Conservation (phyloP, 2,329 filamentous ascomycete species). For the Epichloe amarillans region DNA sequence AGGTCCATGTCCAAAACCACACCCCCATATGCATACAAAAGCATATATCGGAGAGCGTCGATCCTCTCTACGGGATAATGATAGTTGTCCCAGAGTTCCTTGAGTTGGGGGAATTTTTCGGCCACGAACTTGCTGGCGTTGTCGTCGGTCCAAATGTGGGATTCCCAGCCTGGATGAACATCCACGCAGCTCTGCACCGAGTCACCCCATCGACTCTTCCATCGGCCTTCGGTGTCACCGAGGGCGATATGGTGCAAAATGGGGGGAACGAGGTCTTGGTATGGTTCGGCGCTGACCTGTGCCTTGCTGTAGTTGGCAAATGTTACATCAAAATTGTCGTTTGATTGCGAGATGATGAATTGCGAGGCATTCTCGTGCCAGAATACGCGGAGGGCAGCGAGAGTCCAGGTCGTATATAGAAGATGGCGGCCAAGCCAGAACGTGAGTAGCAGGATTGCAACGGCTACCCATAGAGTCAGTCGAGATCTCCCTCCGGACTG, state of each 20-base stretch:
- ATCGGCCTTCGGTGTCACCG: slow-evolving; percentile 11
- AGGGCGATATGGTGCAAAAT: slow-evolving; percentile 23
- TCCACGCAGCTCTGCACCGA: slow-evolving; percentile 20
- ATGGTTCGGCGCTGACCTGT: slow-evolving; percentile 16
- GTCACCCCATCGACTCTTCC: slow-evolving; percentile 15
- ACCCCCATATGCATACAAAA: slow-evolving; percentile 21
- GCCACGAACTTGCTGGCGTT: slow-evolving; percentile 9
- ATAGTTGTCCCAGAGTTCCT: slow-evolving; percentile 36
- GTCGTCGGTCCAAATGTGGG: slow-evolving; percentile 12
- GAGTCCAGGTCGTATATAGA: slow-evolving; percentile 16
- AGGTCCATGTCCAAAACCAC: slow-evolving; percentile 16
- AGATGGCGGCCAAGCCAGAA: slow-evolving; percentile 10
- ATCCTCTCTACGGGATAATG: slow-evolving; percentile 56
- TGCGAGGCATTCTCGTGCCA: slow-evolving; percentile 13
- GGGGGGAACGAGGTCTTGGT: slow-evolving; percentile 19
- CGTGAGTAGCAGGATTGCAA: slow-evolving; percentile 3
- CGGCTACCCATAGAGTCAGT: slow-evolving; percentile 4
- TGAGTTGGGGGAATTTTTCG: slow-evolving; percentile 12
- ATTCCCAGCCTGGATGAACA: slow-evolving; percentile 20
- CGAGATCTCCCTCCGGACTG: slow-evolving; percentile 4
- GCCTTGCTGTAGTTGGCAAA: slow-evolving; percentile 18
- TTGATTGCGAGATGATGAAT: slow-evolving; percentile 16
- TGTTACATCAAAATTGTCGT: slow-evolving; percentile 20
- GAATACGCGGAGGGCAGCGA: slow-evolving; percentile 14
- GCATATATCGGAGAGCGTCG: slow-evolving; percentile 52